Conservation (phyloP, 768 basidiomycete species). For the Suillus plorans region DNA sequence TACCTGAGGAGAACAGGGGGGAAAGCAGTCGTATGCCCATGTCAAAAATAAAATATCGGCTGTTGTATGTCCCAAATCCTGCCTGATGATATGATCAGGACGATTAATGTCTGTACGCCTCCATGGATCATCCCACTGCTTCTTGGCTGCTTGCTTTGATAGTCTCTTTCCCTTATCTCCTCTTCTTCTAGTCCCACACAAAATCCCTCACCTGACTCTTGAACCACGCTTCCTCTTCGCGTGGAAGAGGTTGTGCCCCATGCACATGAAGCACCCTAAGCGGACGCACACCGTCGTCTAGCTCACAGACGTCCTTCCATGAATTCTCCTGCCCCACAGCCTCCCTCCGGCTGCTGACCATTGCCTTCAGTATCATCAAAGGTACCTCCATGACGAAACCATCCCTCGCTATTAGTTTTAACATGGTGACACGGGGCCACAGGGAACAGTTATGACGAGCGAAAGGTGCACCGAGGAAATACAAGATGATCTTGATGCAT, state of each 20-base stretch:
- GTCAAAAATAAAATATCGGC: too few species aligned
- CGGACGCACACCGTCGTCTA: background rate
- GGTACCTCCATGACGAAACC: background rate
- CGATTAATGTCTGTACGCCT: background rate
- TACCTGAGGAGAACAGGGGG: background rate
- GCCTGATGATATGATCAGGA: background rate
- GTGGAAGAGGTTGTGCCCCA: background rate
- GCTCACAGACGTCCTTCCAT: background rate
- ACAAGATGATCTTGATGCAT: background rate
- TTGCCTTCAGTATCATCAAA: background rate
- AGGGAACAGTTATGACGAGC: background rate
- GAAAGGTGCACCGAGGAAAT: background rate
- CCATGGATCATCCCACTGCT: background rate
- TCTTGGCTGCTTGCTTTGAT: background rate
- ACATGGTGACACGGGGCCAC: background rate
- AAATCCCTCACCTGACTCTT: background rate
- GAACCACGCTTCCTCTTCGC: background rate
- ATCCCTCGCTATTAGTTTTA: background rate
- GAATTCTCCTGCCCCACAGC: too few species aligned
- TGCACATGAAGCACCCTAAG: background rate
- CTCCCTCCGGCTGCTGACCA: too few species aligned
- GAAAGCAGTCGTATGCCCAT: too few species aligned
- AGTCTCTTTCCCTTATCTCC: background rate
- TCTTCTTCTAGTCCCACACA: background rate
- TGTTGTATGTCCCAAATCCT: background rate